Evolutionary conservation across 352 stramenopile genomes (phyloP), one percentile per base, ranked within the genome.

Genomic region (Ophiocytium majus): DNA sequence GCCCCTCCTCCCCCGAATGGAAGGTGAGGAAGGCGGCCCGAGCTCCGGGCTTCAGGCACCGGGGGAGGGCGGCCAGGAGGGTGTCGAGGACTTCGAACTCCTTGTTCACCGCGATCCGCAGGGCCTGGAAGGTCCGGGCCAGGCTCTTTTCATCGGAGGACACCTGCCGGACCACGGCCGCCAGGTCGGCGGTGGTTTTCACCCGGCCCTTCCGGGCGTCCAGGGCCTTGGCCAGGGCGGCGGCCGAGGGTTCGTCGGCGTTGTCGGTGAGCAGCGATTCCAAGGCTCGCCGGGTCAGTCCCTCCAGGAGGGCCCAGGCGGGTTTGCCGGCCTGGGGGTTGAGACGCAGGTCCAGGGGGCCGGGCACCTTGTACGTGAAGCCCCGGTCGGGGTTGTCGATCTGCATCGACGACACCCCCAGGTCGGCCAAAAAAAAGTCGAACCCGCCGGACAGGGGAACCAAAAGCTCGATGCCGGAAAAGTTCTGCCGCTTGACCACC

Each of bases 341-440:
- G 92, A 95, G 94, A n/a, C 93, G 82, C 92, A 95, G 95, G 83
- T 95, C 93, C 0, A 95, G 83, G 34, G 92, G 92, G 23, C 92
- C 92, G 80, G 95, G 91, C 81, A 91, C 91, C 87, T 93, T 92
- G 78, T 94, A 94, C 32, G 89, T 91, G 91, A 95, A 95, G 1
- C 93, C 76, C 63, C 88, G 71, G 9, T 50, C 79, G 9, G 89
- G 76, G 35, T 90, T 91, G 86, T 96, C 90, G 83, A 96, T 94
- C 89, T 96, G 93, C 85, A 94, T 89, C 28, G 91, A 94, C 10
- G 92, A 95, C 0, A 96, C 92, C 17, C 93, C 93, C 35, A 96
- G 86, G 90, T 96, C 93, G 0, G 95, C 82, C 10, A 96, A 84
- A 63, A 96, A 93, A 17, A 92, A 92, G 87, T 86, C 82, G 28